Percentiles rank a stretch among this genome's conserved stretches.
phyloP scores from a whole-genome alignment of 2,329 filamentous ascomycete species.

The Alternaria sp. region DNA sequence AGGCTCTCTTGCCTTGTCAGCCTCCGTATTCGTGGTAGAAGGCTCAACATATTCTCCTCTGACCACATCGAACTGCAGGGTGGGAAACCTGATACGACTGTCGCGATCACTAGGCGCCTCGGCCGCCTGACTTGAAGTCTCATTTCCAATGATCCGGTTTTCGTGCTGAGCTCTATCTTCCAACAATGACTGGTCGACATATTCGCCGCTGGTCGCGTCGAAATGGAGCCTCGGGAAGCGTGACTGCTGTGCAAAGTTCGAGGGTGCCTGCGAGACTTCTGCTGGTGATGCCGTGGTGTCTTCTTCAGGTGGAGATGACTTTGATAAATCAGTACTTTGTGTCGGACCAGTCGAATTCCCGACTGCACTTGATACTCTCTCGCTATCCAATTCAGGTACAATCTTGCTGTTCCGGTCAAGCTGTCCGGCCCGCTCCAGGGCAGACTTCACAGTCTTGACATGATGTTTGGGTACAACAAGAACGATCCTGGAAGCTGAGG shows the following conservation, averaged over 20 bases:
- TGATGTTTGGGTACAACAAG: constrained; percentile 40
- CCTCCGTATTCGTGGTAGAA: background rate
- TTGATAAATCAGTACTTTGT: background rate
- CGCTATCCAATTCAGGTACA: constrained; percentile 3
- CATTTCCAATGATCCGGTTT: rapidly evolving
- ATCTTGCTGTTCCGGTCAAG: constrained; percentile 43
- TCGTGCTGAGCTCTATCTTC: background rate
- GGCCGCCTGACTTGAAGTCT: too few species aligned
- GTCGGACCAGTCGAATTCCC: rapidly evolving
- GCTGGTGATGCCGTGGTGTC: background rate
- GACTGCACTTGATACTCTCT: rapidly evolving
- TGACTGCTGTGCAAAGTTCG: background rate
- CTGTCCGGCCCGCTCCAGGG: constrained; percentile 39
- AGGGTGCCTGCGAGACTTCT: background rate
- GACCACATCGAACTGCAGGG: background rate
- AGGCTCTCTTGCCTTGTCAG: background rate
- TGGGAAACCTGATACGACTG: background rate
- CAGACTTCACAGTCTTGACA: constrained; percentile 50
- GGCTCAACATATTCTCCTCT: background rate
- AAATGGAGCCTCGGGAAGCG: background rate
- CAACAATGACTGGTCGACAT: background rate
- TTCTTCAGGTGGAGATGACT: background rate
- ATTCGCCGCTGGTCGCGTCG: background rate
- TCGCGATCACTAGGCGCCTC: background rate
- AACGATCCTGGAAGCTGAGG: background rate